Percentiles rank a stretch among this genome's conserved stretches.
Evolutionary conservation across 2,329 filamentous ascomycete genomes (phyloP).

Genomic region (Apiospora saccharicola): DNA sequence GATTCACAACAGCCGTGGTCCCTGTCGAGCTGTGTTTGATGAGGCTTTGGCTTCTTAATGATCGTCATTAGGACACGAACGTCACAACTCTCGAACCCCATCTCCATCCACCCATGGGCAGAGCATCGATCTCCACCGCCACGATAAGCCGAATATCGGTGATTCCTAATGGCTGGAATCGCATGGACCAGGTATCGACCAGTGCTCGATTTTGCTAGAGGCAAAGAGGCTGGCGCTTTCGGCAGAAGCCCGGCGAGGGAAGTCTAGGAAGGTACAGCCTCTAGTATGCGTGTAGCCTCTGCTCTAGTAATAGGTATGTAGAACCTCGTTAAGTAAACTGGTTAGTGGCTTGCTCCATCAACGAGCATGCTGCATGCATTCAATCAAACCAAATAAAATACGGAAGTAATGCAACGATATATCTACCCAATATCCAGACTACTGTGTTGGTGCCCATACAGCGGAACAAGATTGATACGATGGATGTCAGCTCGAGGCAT

Average conservation of each 20-base stretch:
- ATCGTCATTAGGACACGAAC: constrained; percentile 12
- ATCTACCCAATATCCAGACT: background rate
- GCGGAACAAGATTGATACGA: background rate
- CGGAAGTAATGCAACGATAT: background rate
- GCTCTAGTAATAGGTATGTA: background rate
- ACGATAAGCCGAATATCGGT: constrained; percentile 19
- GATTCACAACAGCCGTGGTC: constrained; percentile 16
- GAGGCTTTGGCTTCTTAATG: constrained; percentile 17
- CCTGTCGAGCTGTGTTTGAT: constrained; percentile 17
- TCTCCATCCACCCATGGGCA: background rate
- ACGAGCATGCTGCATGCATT: background rate
- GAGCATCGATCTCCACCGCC: background rate
- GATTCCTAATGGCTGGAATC: constrained; percentile 12
- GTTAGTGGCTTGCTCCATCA: background rate
- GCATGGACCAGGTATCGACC: background rate
- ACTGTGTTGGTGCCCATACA: background rate
- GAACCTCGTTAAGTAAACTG: background rate
- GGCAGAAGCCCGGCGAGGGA: background rate
- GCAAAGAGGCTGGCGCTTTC: background rate
- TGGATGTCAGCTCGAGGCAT: background rate
- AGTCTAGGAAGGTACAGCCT: background rate
- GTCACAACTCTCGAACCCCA: background rate
- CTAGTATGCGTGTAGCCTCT: background rate
- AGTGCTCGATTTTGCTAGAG: background rate
- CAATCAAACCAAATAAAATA: background rate